Base-by-base conservation (phyloP, 257 asterid species). In the Linderniella brevidens region DNA sequence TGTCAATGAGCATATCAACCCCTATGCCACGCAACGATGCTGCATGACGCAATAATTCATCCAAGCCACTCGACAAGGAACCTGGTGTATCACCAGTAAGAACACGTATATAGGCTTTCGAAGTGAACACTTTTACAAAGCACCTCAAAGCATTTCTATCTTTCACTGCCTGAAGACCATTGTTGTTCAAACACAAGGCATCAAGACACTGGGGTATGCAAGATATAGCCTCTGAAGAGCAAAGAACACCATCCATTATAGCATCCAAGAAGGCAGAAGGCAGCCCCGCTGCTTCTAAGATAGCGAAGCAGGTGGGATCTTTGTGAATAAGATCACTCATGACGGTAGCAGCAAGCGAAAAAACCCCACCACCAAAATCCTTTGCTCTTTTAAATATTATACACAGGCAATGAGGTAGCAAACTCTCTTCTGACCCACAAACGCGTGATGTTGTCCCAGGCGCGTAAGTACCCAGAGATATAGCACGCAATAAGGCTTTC, bases 271-370 rank as follows among this genome's bases (percentile, higher is more conserved):
- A 90, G 10, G 96, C 82, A 35, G 87, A 71, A 55, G 94, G 98
- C 71, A 90, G 93, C 50, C 96, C 96, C 12, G 94, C 94, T 41
- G 80, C 83, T 75, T 90, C 94, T 55, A 90, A 71, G 55, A 81
- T 79, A 68, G 83, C 52, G 66, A 85, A 85, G 70, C 98, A 85
- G 46, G 94, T 90, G 20, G 96, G 98, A 61, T 90, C 98, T 66
- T 85, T 85, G 79, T 90, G 98, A 69, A 90, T 81, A 46, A 90
- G 84, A 72, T 90, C 98, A 62, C 96, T 90, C 98, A 90, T 85
- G 20, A 90, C 94, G 19, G 98, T 90, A 35, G 98, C 98, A 49
- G 93, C 94, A 60, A 90, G 92, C 17, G 95, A 78, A 56, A 90
- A 90, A 42, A 90, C 94, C 8, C 98, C 98, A 35, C 98, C 98